A percentile compares a stretch with the other conserved stretches of the same genome.
Evolutionary conservation across 371 early-diverging fungal species (phyloP).

Genomic region (Entomophthora muscae): DNA sequence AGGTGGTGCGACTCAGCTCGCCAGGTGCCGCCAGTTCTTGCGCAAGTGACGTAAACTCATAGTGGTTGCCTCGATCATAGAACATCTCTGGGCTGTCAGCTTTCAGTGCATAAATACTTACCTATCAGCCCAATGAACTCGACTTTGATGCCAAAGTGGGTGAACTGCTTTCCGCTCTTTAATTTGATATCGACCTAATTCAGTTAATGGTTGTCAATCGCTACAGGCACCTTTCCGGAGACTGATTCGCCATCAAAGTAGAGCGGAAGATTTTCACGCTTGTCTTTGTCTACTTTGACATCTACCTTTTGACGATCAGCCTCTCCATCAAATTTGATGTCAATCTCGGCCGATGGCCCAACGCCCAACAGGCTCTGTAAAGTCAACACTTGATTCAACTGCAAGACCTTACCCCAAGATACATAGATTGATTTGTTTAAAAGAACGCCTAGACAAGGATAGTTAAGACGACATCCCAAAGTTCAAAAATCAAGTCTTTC

Average conservation of each 20-base stretch:
- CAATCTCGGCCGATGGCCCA: conserved; percentile 73
- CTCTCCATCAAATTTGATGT: conserved; percentile 60
- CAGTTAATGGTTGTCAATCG: not conserved
- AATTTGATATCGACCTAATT: conserved; percentile 73
- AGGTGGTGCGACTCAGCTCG: conserved; percentile 42
- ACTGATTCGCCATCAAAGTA: conserved; percentile 94
- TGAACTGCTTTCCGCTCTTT: conserved; percentile 76
- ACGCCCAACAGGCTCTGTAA: conserved; percentile 62
- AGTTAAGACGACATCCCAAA: too few species aligned
- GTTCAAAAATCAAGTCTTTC: too few species aligned
- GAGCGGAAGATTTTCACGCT: conserved; percentile 69
- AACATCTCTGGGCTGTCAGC: conserved; percentile 51
- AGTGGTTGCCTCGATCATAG: conserved; percentile 85
- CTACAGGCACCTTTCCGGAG: conserved; percentile 61
- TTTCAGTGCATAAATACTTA: conserved; percentile 15
- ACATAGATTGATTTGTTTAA: too few species aligned
- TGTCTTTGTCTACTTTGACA: conserved; percentile 75
- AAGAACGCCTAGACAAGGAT: too few species aligned
- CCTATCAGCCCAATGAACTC: conserved; percentile 94
- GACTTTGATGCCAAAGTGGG: conserved; percentile 93
- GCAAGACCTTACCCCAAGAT: not conserved
- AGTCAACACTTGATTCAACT: not conserved
- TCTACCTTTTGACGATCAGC: conserved; percentile 61
- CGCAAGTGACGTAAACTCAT: conserved; percentile 73
- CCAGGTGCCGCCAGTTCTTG: conserved; percentile 76